phyloP scores from a whole-genome alignment of 2,329 filamentous ascomycete species.

The Aureobasidium namibiae region DNA sequence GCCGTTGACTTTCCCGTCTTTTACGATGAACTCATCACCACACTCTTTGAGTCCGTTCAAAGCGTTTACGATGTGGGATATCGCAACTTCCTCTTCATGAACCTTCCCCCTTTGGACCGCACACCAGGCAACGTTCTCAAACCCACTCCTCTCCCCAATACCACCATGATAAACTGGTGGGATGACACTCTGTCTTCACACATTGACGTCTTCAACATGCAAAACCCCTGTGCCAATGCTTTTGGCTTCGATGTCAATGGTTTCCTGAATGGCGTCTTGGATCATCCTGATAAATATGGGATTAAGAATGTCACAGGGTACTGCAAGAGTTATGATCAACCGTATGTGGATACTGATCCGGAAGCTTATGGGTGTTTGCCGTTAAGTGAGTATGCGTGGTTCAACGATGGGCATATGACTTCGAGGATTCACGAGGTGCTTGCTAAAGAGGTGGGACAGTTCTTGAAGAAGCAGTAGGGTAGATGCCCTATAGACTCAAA shows the following conservation, averaged over 20 bases:
- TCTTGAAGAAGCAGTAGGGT: constrained; percentile 11
- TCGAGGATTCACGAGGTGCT: constrained; percentile 34
- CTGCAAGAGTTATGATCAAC: constrained; percentile 38
- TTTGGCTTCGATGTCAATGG: constrained; percentile 39
- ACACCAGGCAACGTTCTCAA: constrained; percentile 31
- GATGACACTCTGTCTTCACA: constrained; percentile 32
- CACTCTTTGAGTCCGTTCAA: constrained; percentile 34
- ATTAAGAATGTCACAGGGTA: constrained; percentile 40
- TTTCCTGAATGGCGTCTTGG: constrained; percentile 35
- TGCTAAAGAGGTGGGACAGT: constrained; percentile 20
- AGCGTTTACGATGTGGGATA: constrained; percentile 38
- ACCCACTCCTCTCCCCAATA: constrained; percentile 35
- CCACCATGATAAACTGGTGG: constrained; percentile 39
- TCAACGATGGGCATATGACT: constrained; percentile 40
- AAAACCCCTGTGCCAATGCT: constrained; percentile 28
- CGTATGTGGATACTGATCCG: constrained; percentile 37
- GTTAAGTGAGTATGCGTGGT: constrained; percentile 41
- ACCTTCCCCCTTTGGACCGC: constrained; percentile 44
- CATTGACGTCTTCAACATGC: constrained; percentile 26
- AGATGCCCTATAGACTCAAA: too few relatives aligned
- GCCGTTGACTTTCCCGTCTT: constrained; percentile 30
- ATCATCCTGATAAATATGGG: constrained; percentile 33
- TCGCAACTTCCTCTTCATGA: constrained; percentile 41
- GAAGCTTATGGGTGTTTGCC: constrained; percentile 38
- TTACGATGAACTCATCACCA: constrained; percentile 35